These are phyloP conservation scores for Amanita thiersii DNA, from an alignment of 768 basidiomycete genomes.

Conservation along the genomic window DNA sequence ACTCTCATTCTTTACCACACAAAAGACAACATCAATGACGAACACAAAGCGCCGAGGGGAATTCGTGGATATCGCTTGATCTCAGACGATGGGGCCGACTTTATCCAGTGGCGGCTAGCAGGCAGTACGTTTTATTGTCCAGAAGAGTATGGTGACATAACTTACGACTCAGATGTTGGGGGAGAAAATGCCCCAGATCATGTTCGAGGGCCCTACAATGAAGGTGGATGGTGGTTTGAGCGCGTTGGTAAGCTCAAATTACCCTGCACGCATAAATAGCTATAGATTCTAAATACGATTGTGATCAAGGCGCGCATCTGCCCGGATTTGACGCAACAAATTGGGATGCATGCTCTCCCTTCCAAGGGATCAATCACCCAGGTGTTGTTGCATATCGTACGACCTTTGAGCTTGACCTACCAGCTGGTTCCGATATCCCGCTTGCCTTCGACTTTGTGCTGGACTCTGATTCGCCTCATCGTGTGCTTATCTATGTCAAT, in stretches of 20 bases:
- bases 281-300: neutral
- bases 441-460: slow-evolving; percentile 54
- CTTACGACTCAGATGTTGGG: slow-evolving; percentile 21
- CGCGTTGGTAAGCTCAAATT: slow-evolving; percentile 28
- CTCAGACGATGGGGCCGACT: slow-evolving; percentile 21
- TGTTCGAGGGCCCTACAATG: slow-evolving; percentile 51
- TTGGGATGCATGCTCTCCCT: slow-evolving; percentile 43
- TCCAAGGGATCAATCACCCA: slow-evolving; percentile 34
- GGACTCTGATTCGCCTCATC: slow-evolving; percentile 39
- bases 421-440: slow-evolving; percentile 41
- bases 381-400: slow-evolving; percentile 63
- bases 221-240: slow-evolving; percentile 49
- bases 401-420: slow-evolving; percentile 45
- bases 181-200: slow-evolving; percentile 42
- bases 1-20: neutral
- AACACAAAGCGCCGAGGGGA: slow-evolving; percentile 56
- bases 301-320: slow-evolving; percentile 39
- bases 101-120: slow-evolving; percentile 29
- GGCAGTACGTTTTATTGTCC: slow-evolving; percentile 22
- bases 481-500: slow-evolving; percentile 61
- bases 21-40: slow-evolving; percentile 26
- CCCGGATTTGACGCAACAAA: slow-evolving; percentile 48
- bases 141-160: neutral
- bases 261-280: neutral
- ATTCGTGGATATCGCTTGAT: slow-evolving; percentile 53